Base-by-base conservation (phyloP, 495 filamentous ascomycete genomes). In the Viridothelium virens region DNA sequence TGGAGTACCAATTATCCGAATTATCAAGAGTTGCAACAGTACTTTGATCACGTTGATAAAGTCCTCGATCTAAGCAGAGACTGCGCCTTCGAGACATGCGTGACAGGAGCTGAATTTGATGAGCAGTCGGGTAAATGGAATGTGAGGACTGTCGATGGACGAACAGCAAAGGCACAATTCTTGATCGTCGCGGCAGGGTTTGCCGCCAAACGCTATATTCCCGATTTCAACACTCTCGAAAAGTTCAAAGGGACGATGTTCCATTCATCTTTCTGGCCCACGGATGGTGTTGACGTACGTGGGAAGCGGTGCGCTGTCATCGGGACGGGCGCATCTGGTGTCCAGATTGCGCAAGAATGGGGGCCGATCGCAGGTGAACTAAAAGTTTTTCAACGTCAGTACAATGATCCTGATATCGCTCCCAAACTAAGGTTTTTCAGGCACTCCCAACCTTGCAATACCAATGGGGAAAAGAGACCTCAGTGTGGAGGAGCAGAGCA, bases 191-290 rank as follows among this genome's bases (percentile, higher is more conserved):
- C 76, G 0, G 76, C 77, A 56, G 80, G 80, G 14, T 79, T 81
- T 65, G 76, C 78, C 3, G 74, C 77, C 5, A 80, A 76, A 62
- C 72, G 70, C 25, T 74, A 79, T 46, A 69, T 77, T 62, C 84
- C 85, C 0, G 71, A 78, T 5, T 84, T 78, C 76, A 70, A 74
- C n/a, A 84, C 84, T 3, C 70, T 87, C 3, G 77, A 81, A 0
- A 77, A 75, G 1, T 89, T 83, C 77, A 74, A 79, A 31, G 85
- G 86, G 3, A 48, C 70, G 3, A 74, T 85, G 2, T 74, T 84
- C 66, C 85, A 89, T 65, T 79, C 85, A 0, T 81, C 83, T 2
- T 79, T 81, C 72, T 89, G 86, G 86, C 85, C 85, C 0, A 75
- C 81, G 14, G 72, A 79, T 4, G 71, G 73, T 11, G 73, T 84